Base-by-base conservation (phyloP, 2,329 filamentous ascomycete genomes). In the Aspergillus aculeatus region DNA sequence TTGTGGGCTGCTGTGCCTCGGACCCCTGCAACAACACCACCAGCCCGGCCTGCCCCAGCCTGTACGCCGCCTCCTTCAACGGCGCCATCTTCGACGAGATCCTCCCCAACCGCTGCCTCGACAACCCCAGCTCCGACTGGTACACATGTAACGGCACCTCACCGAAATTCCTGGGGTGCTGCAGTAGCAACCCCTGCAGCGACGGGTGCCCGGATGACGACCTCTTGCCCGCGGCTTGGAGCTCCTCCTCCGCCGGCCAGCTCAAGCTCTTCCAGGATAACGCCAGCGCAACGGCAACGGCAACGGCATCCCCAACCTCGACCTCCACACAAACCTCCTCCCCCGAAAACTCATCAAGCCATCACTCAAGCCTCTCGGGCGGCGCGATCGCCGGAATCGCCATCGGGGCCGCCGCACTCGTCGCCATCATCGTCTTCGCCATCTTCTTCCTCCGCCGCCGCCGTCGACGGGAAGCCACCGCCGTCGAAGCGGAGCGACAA, bases 41-140 rank as follows among this genome's bases (percentile, higher is more conserved):
- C 67, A 85, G 7, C 81, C 83, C 26, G 77, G 35, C 52, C 19
- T 86, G 44, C 82, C 84, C 0, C 86, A 82, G 47, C 83, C 9
- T 61, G 14, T 57, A 64, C 50, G 57, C 77, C 0, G 76, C 78
- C 52, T 56, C 62, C 5, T 63, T 60, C 48, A 59, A 63, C 51
- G 26, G 26, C 3, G 50, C n/a, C 50, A 54, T 64, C 47, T 61
- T 35, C 50, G 35, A 50, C 51, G 19, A 21, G 41, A 54, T 59
- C 29, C 26, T 23, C 1, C 47, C 58, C 1, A 60, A 60, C 49
- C n/a, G 14, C 19, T 60, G 58, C 38, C 29, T 60, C 49, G 54
- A 29, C 48, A 4, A 14, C 12, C 2, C 41, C 5, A 50, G 24
- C 14, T 6, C 29, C 6, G 35, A 60, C 44, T 60, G 58, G 58